Base-by-base conservation (phyloP, 1,284 basidiomycete species). In the Ustilago tritici region DNA sequence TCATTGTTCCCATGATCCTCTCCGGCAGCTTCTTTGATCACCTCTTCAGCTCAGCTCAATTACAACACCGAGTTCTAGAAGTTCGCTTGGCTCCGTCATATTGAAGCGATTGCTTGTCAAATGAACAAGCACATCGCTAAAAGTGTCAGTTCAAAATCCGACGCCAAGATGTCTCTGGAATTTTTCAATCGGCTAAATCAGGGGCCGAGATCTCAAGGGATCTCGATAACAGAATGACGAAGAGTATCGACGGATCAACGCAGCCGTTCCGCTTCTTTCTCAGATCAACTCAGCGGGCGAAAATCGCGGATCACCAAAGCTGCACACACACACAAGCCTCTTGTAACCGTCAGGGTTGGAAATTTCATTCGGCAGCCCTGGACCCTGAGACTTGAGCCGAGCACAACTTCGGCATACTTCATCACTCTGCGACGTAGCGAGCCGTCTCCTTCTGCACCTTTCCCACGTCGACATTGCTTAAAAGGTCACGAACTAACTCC, bases 281-380 rank as follows among this genome's bases (percentile, higher is more conserved):
- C 49, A 50, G 49, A 50, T 50, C 49, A 12, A 50, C 28, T 32
- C 10, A 50, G 49, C 28, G 49, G 15, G 49, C 49, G 28, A 50
- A 50, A 50, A 50, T 50, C 28, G 12, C 49, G 23, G 23, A 28
- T 28, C 23, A 28, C 23, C 23, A 10, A 40, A 40, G 12, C 49
- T 28, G 49, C 15, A 23, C n/a, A 19, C n/a, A 7, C 19, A 49
- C 6, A 49, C n/a, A n/a, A n/a, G 46, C 46, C 19, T 49, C 38
- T 17, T 17, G 15, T 40, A 40, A 40, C 38, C 38, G 4, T 10
- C 38, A 40, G 15, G 38, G 38, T 40, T 40, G 38, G 38, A 40
- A 40, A 11, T 40, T 40, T 40, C 38, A 11, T 10, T 40, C 38
- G 38, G 11, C 15, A 17, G 15, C 38, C 4, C 38, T 40, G 4